phyloP scores from a whole-genome alignment of 148 eudicot species.

The Beta vulgaris region DNA sequence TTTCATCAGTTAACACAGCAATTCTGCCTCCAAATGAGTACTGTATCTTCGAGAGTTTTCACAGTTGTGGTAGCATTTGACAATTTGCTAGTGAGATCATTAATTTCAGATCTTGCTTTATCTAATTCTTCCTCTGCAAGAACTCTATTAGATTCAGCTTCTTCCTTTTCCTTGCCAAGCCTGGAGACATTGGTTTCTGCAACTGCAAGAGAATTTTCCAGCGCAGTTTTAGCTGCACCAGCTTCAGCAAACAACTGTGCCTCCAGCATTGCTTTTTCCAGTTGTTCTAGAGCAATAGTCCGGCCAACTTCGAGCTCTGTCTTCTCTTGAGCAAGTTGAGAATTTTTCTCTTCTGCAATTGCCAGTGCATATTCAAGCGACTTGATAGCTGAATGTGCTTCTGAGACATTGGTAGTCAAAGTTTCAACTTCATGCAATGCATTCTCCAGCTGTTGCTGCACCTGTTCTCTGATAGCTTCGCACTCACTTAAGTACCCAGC shows the following conservation, averaged over 20 bases:
- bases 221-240: slow-evolving; percentile 40
- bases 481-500: slow-evolving; percentile 47
- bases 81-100: slow-evolving; percentile 42
- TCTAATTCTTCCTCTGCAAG: slow-evolving; percentile 59
- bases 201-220: slow-evolving; percentile 58
- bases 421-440: slow-evolving; percentile 44
- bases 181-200: slow-evolving; percentile 52
- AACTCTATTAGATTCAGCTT: slow-evolving; percentile 42
- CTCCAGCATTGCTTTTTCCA: slow-evolving; percentile 51
- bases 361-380: slow-evolving; percentile 65
- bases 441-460: slow-evolving; percentile 57
- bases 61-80: slow-evolving; percentile 54
- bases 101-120: slow-evolving; percentile 56
- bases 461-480: slow-evolving; percentile 45
- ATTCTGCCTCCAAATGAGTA: slow-evolving; percentile 50
- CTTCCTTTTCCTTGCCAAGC: slow-evolving; percentile 62
- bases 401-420: slow-evolving; percentile 47
- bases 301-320: slow-evolving; percentile 51
- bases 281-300: slow-evolving; percentile 41
- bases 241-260: slow-evolving; percentile 46
- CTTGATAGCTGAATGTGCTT: slow-evolving; percentile 40
- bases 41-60: slow-evolving; percentile 58
- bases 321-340: slow-evolving; percentile 59
- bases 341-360: slow-evolving; percentile 44
- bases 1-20: slow-evolving; percentile 56